Evolutionary conservation across 2,329 filamentous ascomycete genomes (phyloP), one percentile per base, ranked within the genome.

Genomic region (Sporothrix euskadiensis): DNA sequence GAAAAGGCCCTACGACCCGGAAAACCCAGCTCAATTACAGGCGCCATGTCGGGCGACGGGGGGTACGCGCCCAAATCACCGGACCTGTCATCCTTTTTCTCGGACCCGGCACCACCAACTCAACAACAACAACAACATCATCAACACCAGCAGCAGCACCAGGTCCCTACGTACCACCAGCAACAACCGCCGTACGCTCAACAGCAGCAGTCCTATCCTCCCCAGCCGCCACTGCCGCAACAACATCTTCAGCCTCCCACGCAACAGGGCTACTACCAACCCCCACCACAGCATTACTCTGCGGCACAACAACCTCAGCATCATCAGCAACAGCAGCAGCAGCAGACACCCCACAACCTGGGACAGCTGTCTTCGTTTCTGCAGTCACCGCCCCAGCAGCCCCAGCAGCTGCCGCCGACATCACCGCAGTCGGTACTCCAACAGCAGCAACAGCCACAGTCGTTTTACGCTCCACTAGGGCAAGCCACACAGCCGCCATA

Each of bases 61-160:
- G 82, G 81, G 75, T 89, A 88, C 82, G 86, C 85, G 77, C 87
- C 87, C 77, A 87, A 85, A 80, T 88, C 87, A 78, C 87, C 87
- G 79, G 87, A 89, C 82, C 84, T 89, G 76, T 88, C 87, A 74
- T 87, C 85, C 74, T 85, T 88, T 80, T 86, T 84, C 78, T 82
- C 85, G 75, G 79, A 81, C 63, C 75, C 77, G 71, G 78, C 77
- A 69, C 75, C 76, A 54, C 78, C 77, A 75, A 77, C 75, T 75
- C 78, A 68, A 14, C 76, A 76, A 65, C 78, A 76, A 65, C 78
- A 66, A 47, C 57, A 61, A 30, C 12, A 41, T 41, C 39, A 41
- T 41, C 52, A 54, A 26, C n/a, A 54, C 8, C 56, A 59, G 1
- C 56, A 59, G 5, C 63, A 70, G 44, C 76, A 76, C 59, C 78